Evolutionary conservation across 140 eudicot species (phyloP).

Genomic region (Cichorium intybus): DNA sequence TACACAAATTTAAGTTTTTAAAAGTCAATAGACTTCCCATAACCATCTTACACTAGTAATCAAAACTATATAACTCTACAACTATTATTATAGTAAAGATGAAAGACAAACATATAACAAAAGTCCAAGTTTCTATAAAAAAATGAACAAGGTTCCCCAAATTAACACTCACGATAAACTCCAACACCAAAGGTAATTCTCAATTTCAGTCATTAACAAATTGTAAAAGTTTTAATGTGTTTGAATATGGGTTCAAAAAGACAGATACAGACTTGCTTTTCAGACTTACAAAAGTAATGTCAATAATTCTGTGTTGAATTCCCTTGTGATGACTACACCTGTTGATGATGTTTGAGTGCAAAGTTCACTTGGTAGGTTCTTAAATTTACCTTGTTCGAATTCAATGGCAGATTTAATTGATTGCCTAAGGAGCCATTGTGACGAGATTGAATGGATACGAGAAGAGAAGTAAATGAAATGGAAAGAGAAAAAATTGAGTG

Average conservation of each 20-base stretch:
- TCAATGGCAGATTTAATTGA: constrained; percentile 47
- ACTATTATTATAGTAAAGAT: not conserved
- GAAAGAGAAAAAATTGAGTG: not conserved
- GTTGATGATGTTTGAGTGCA: too few relatives aligned
- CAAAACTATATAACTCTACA: constrained; percentile 9
- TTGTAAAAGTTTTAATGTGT: too few relatives aligned
- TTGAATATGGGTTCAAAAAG: too few relatives aligned
- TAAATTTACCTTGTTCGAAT: too few relatives aligned
- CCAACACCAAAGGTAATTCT: not conserved
- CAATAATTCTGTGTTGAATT: too few relatives aligned
- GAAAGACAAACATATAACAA: constrained; percentile 18
- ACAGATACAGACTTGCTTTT: too few relatives aligned
- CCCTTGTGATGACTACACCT: too few relatives aligned
- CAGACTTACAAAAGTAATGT: too few relatives aligned
- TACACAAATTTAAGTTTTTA: not conserved
- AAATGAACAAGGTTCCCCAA: not conserved
- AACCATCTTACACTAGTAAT: not conserved
- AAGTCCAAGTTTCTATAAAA: not conserved
- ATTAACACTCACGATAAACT: constrained; percentile 6
- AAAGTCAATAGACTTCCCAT: not conserved
- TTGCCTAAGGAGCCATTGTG: constrained; percentile 26
- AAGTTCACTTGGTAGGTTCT: constrained; percentile 31
- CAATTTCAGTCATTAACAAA: too few relatives aligned
- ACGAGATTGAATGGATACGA: constrained; percentile 10
- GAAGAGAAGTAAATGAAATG: constrained; percentile 21